phyloP scores from a whole-genome alignment of 345 rosid species.

The Citrus hindsii region DNA sequence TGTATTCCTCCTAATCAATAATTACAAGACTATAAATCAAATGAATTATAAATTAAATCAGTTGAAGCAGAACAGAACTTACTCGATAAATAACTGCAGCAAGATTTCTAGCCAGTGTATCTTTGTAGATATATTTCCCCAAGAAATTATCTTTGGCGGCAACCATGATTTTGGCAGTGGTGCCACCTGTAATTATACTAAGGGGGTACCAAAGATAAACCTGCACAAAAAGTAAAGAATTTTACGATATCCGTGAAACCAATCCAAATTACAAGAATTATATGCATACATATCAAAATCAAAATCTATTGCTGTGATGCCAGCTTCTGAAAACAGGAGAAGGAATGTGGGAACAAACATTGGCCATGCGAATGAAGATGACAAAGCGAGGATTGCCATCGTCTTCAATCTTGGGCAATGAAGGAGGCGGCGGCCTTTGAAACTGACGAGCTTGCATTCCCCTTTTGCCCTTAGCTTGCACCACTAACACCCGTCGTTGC shows the following conservation, averaged over 20 bases:
- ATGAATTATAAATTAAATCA: neutral
- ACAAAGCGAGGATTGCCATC: constrained; percentile 92
- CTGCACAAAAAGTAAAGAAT: constrained; percentile 33
- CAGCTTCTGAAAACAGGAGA: neutral
- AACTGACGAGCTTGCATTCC: constrained; percentile 82
- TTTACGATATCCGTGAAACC: neutral
- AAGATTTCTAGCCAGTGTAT: constrained; percentile 81
- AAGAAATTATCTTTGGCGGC: constrained; percentile 90
- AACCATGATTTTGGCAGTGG: constrained; percentile 95
- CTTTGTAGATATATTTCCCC: constrained; percentile 92
- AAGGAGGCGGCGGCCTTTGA: constrained; percentile 59
- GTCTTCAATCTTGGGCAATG: constrained; percentile 89
- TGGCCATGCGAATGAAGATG: constrained; percentile 84
- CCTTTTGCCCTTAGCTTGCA: constrained; percentile 83
- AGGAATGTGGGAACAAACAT: constrained; percentile 46
- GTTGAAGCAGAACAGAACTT: constrained; percentile 17
- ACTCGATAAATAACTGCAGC: constrained; percentile 91
- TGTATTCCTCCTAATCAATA: neutral
- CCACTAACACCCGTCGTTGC: constrained; percentile 35
- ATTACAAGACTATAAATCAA: neutral
- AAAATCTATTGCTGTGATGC: neutral
- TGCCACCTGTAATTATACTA: constrained; percentile 77
- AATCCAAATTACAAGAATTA: no score
- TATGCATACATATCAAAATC: neutral
- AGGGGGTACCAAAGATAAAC: constrained; percentile 93